A percentile compares a stretch with the other conserved stretches of the same genome.
Conservation (phyloP, 225 moss, liverwort and hornwort species). For the Rhytidiadelphus loreus region DNA sequence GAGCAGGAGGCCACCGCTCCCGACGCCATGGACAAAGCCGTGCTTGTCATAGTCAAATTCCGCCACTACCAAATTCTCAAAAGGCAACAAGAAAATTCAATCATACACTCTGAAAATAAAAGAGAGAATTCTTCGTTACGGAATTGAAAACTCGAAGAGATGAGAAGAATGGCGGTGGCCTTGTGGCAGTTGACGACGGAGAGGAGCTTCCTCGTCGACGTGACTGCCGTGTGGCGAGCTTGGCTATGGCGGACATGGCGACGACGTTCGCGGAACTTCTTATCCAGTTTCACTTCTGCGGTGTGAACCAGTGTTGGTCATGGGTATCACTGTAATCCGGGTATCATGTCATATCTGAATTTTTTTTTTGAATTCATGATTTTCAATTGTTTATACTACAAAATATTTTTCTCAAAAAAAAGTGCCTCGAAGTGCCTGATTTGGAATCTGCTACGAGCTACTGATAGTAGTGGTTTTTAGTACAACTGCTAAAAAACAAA, state of each 20-base stretch:
- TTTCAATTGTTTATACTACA: too few relatives aligned
- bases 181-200: not conserved
- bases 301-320: not conserved
- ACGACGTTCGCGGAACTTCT: not conserved
- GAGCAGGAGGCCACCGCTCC: not conserved
- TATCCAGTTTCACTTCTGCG: not conserved
- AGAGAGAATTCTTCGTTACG: not conserved
- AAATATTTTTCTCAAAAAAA: too few relatives aligned
- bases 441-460: not conserved
- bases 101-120: not conserved
- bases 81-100: not conserved
- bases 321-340: not conserved
- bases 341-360: not conserved
- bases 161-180: not conserved
- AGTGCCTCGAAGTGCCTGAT: too few relatives aligned
- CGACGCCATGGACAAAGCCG: constrained; percentile 3
- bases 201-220: not conserved
- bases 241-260: not conserved
- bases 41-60: not conserved
- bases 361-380: not conserved
- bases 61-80: not conserved
- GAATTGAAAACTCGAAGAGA: not conserved
- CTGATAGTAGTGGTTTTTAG: not conserved
- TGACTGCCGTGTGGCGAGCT: not conserved
- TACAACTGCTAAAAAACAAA: accelerated